These are phyloP conservation scores for Shiraia bambusicola DNA, from an alignment of 2,329 filamentous ascomycete species.

Conservation along the genomic window DNA sequence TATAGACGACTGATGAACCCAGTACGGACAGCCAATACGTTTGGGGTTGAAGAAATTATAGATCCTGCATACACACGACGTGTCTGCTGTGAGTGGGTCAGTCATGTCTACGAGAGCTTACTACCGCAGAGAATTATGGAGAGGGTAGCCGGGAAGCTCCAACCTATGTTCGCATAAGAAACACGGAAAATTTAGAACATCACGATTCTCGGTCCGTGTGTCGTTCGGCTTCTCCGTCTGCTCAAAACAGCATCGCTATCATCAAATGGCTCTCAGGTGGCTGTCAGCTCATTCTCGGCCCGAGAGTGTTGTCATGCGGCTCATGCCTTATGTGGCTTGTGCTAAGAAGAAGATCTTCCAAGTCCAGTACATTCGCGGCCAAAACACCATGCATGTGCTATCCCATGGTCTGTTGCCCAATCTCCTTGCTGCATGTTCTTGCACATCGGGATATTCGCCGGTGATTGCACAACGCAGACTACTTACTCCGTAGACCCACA, in stretches of 20 bases:
- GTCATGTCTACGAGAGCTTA: conserved; percentile 57
- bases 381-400: too few species aligned
- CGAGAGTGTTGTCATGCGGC: not conserved
- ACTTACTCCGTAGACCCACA: too few species aligned
- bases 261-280: not conserved
- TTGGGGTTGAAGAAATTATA: conserved; percentile 66
- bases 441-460: too few species aligned
- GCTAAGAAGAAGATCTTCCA: too few species aligned
- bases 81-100: conserved; percentile 58
- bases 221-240: not conserved
- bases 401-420: too few species aligned
- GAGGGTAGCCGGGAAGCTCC: conserved; percentile 42
- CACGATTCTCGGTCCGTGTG: not conserved
- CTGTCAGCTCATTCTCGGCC: conserved; percentile 1
- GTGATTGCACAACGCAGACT: too few species aligned
- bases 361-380: too few species aligned
- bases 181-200: not conserved
- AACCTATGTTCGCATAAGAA: conserved; percentile 33
- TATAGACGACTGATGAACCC: conserved; percentile 66
- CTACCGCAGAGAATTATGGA: conserved; percentile 53
- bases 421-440: too few species aligned
- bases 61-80: conserved; percentile 61
- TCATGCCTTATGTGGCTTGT: not conserved
- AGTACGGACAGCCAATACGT: conserved; percentile 63
- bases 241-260: not conserved